Base-by-base conservation (phyloP, 179 eudicot species). In the Dionaea muscipula region DNA sequence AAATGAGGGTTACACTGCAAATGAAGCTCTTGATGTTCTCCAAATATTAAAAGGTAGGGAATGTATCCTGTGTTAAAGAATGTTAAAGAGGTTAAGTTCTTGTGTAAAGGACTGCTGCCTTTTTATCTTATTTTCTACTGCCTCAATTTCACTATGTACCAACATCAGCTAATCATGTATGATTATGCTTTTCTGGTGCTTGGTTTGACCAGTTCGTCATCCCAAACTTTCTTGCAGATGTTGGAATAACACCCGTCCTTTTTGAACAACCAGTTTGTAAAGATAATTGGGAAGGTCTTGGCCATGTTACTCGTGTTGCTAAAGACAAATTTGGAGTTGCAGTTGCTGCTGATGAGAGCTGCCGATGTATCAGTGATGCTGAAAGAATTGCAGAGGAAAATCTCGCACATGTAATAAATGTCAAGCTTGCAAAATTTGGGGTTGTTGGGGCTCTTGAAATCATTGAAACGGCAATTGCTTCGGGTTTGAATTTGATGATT, bases 311-410 rank as follows among this genome's bases (percentile, higher is more conserved):
- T 62, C 62, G 45, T 22, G 56, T 81, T 56, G 96, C 96, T 40
- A 83, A 62, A 56, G 74, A 74, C 14, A 81, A 77, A 52, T 88
- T 73, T 55, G 94, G 91, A 24, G 78, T 85, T 27, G 72, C 82
- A 18, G 75, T 85, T 53, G 96, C 91, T 54, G 96, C 96, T 44
- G 94, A 88, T 69, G 96, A 88, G 76, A 88, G 96, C 68, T 85
- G 94, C 45, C 72, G 91, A 38, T 65, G 85, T 72, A 40, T 81
- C 47, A 82, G 26, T 51, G 94, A 88, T 79, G 94, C 78, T 36
- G 55, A 78, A 57, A 81, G 65, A 69, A 81, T 85, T 39, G 77
- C 69, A 17, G 37, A 65, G 48, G 82, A 70, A 73, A 71, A 79
- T 55, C 85, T 88, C 53, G 94, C 91, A 20, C 70, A 82, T 62